phyloP scores from a whole-genome alignment of 768 basidiomycete genomes.

The Collybia sordida region DNA sequence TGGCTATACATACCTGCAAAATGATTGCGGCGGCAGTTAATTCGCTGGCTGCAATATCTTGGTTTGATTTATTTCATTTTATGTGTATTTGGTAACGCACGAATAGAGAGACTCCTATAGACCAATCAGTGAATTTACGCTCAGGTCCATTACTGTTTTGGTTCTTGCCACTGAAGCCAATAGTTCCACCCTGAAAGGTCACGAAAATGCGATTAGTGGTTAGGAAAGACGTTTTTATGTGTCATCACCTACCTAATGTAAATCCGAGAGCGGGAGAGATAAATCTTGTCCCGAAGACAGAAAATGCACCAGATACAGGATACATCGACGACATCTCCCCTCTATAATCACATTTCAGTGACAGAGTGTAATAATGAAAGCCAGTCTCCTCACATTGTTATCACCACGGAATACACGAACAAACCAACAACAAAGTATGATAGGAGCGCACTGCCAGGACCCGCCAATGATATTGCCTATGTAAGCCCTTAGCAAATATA shows the following conservation, averaged over 20 bases:
- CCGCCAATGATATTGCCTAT: slow-evolving; percentile 54
- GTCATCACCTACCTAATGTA: slow-evolving; percentile 40
- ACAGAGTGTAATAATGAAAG: neutral
- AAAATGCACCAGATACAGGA: slow-evolving; percentile 62
- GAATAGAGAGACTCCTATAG: slow-evolving; percentile 23
- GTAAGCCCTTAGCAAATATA: neutral
- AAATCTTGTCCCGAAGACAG: slow-evolving; percentile 56
- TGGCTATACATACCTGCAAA: slow-evolving; percentile 31
- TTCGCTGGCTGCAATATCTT: slow-evolving; percentile 43
- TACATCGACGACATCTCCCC: slow-evolving; percentile 70
- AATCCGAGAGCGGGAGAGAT: slow-evolving; percentile 62
- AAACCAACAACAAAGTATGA: slow-evolving; percentile 60
- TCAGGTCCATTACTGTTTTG: too few relatives aligned
- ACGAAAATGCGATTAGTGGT: neutral
- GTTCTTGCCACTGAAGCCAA: slow-evolving; percentile 47
- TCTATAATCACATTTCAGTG: slow-evolving; percentile 22
- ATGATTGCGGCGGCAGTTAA: slow-evolving; percentile 58
- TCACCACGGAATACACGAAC: slow-evolving; percentile 62
- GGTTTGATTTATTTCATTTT: neutral
- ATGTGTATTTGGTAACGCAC: slow-evolving; percentile 11
- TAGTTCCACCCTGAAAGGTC: slow-evolving; percentile 51
- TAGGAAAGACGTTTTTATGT: too few relatives aligned
- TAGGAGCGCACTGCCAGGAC: slow-evolving; percentile 60
- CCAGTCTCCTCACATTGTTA: slow-evolving; percentile 42
- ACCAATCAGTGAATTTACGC: too few relatives aligned